Conservation (phyloP, 352 stramenopile species). For the Sclerospora graminicola region DNA sequence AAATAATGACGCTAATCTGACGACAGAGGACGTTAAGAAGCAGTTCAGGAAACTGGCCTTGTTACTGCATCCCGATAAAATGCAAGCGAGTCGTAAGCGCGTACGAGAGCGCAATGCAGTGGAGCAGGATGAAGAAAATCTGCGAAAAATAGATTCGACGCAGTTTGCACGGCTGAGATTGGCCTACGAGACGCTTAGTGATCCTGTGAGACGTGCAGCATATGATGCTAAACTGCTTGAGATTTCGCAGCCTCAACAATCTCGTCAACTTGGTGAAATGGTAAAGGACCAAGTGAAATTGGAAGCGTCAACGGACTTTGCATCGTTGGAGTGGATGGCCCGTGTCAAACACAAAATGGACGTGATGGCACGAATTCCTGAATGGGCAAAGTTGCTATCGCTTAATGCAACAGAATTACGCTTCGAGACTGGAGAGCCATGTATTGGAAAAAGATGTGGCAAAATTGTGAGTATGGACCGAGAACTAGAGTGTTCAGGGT, state of each 20-base stretch:
- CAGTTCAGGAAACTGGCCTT: conserved; percentile 64
- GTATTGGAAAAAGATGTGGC: conserved; percentile 41
- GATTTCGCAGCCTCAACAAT: conserved; percentile 4
- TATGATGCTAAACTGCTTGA: conserved; percentile 50
- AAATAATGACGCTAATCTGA: conserved; percentile 14
- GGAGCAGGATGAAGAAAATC: conserved; percentile 5
- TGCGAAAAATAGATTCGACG: conserved; percentile 20
- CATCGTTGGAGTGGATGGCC: conserved; percentile 74
- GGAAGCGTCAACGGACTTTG: conserved; percentile 62
- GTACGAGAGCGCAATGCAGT: conserved; percentile 1
- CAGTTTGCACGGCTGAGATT: conserved; percentile 57
- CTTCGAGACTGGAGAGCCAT: conserved; percentile 63
- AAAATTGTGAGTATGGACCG: conserved; percentile 81
- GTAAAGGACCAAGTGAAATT: conserved; percentile 56
- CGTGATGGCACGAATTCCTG: conserved; percentile 66
- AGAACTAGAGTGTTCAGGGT: conserved; percentile 64
- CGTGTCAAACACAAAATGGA: conserved; percentile 83
- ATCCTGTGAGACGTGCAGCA: conserved; percentile 33
- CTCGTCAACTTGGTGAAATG: conserved; percentile 7
- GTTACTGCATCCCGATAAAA: conserved; percentile 63
- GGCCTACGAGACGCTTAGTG: conserved; percentile 67
- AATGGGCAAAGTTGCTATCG: conserved; percentile 55
- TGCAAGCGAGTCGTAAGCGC: conserved; percentile 11
- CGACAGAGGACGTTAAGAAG: conserved; percentile 37
- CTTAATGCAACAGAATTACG: conserved; percentile 56